These are phyloP conservation scores for Penicilliopsis zonata DNA, from an alignment of 495 filamentous ascomycete genomes.

Conservation along the genomic window DNA sequence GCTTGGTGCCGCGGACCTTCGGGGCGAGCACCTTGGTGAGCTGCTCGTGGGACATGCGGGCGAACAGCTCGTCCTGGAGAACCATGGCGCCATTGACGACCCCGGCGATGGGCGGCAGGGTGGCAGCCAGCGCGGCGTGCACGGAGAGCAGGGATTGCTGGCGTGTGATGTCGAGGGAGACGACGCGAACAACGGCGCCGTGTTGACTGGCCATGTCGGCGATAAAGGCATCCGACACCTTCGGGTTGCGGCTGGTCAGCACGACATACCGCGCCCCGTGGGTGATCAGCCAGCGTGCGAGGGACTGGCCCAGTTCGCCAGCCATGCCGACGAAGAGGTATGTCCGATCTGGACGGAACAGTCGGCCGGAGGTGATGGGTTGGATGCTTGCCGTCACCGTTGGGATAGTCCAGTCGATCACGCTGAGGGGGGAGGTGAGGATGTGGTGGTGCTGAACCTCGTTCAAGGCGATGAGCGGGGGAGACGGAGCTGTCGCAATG, in stretches of 20 bases:
- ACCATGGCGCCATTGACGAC: conserved; percentile 11
- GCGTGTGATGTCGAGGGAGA: conserved; percentile 1
- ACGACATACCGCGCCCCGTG: conserved; percentile 8
- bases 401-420: conserved; percentile 8
- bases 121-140: background rate
- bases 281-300: conserved; percentile 11
- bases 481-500: no score
- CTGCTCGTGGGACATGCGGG: conserved; percentile 34
- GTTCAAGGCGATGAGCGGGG: no score
- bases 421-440: background rate
- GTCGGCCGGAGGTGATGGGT: conserved; percentile 3
- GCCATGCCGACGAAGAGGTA: conserved; percentile 15
- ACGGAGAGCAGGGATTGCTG: background rate
- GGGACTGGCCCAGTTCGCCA: conserved; percentile 14
- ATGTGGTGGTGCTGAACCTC: no score
- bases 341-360: conserved; percentile 11
- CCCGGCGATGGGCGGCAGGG: conserved; percentile 8
- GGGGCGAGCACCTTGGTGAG: conserved; percentile 29
- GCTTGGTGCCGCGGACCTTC: conserved; percentile 35
- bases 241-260: conserved; percentile 37
- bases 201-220: conserved; percentile 1
- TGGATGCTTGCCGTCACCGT: conserved; percentile 3
- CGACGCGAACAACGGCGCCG: background rate
- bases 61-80: conserved; percentile 12
- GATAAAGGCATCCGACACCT: conserved; percentile 6